These are phyloP conservation scores for Monosporascus sp. DNA, from an alignment of 2,329 filamentous ascomycete species.

Conservation along the genomic window DNA sequence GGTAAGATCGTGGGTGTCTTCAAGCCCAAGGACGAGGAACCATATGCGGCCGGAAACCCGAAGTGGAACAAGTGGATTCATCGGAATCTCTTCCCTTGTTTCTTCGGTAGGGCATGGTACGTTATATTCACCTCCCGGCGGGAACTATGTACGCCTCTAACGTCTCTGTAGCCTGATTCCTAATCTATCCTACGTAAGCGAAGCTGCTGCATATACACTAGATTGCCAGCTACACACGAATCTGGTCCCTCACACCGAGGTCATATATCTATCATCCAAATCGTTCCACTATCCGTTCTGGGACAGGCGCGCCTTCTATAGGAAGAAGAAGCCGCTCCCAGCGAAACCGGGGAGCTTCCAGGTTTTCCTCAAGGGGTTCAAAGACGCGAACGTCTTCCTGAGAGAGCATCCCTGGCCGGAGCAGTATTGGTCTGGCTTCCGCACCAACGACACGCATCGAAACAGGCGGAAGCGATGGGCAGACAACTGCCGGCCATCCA, in stretches of 20 bases:
- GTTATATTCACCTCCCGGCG: conserved; percentile 15
- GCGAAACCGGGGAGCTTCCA: conserved; percentile 94
- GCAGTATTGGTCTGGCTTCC: conserved; percentile 68
- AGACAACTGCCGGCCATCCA: conserved; percentile 69
- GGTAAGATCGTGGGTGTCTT: conserved; percentile 97
- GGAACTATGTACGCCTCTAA: not conserved
- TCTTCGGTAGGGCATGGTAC: conserved; percentile 85
- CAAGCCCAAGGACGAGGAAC: conserved; percentile 98
- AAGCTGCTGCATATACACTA: conserved; percentile 93
- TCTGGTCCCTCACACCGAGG: conserved; percentile 93
- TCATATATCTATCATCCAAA: conserved; percentile 90
- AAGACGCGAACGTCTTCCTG: conserved; percentile 93
- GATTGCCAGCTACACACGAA: conserved; percentile 86
- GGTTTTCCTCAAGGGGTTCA: conserved; percentile 93
- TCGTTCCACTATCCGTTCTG: conserved; percentile 98
- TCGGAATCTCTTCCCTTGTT: conserved; percentile 93
- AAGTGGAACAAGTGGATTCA: conserved; percentile 99
- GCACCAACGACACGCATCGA: conserved; percentile 60
- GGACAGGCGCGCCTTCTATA: conserved; percentile 83
- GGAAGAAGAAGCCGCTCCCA: conserved; percentile 80
- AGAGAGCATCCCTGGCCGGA: conserved; percentile 97
- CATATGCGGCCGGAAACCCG: conserved; percentile 91
- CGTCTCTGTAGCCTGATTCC: conserved; percentile 66
- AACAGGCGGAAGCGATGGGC: conserved; percentile 71
- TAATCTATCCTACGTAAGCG: conserved; percentile 95